A percentile compares a stretch with the other conserved stretches of the same genome.
Conservation (phyloP, 805 yeast species). For the Suhomyces canberraensis region DNA sequence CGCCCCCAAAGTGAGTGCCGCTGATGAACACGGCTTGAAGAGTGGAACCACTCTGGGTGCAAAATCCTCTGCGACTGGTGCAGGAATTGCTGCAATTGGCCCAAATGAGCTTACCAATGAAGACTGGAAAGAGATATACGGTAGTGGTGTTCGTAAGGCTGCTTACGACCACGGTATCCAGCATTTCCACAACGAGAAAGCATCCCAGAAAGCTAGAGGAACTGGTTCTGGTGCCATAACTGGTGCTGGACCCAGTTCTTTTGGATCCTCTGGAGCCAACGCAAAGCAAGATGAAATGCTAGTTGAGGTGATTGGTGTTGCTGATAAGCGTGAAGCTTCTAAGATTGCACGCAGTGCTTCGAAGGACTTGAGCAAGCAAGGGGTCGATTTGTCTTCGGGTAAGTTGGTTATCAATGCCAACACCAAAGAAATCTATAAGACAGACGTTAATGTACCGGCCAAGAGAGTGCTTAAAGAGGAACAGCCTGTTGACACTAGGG, state of each 20-base stretch:
- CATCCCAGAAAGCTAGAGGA: slow-evolving; percentile 7
- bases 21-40: slow-evolving; percentile 5
- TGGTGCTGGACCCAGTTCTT: not conserved
- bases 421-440: slow-evolving; percentile 30
- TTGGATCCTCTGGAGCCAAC: not conserved
- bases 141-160: slow-evolving; percentile 14
- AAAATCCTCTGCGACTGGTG: no score
- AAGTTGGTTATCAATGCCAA: slow-evolving; percentile 33
- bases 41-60: no score
- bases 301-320: slow-evolving; percentile 36
- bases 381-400: slow-evolving; percentile 32
- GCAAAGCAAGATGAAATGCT: slow-evolving; percentile 7
- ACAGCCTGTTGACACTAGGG: not conserved
- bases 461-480: not conserved
- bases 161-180: slow-evolving; percentile 17
- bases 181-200: not conserved
- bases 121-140: slow-evolving; percentile 9
- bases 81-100: slow-evolving; percentile 4
- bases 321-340: slow-evolving; percentile 27
- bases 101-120: no score
- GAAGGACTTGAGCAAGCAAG: slow-evolving; percentile 25
- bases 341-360: slow-evolving; percentile 31
- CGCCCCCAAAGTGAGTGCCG: slow-evolving; percentile 2
- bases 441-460: slow-evolving; percentile 8
- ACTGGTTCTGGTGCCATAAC: slow-evolving; percentile 10